Evolutionary conservation across 495 filamentous ascomycete species (phyloP), one percentile per base, ranked within the genome.

Genomic region (Xylaria longipes): DNA sequence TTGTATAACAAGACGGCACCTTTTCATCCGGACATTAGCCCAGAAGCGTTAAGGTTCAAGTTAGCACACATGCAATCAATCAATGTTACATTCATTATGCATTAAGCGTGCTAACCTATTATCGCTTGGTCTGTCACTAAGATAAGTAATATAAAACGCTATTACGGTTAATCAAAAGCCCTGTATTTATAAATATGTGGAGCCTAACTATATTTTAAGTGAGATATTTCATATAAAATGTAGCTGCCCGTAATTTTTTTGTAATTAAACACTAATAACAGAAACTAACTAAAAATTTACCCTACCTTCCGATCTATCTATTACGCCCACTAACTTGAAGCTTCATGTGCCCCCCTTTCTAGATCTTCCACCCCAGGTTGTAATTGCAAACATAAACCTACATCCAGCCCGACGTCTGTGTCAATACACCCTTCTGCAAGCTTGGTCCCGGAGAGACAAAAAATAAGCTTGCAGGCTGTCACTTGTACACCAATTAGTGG

Each of bases 221-320:
- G 0, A 9, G 56, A 11, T 27, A 17, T 56, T 43, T 14, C 22
- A 67, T 66, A 66, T 66, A 67, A 67, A 56, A 22, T 43, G 22
- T 17, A 27, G 46, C n/a, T 41, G 20, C 46, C 35, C 50, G 8
- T 31, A 15, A 39, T 29, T 67, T 67, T 67, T 66, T n/a, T 65
- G 12, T 46, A 65, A 65, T 65, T 41, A 63, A 63, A 46, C 39
- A 22, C 62, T 65, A 65, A 65, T 48, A 65, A 33, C 62, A 46
- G 27, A 48, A 46, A 31, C n/a, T 25, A 65, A 37, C 62, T 46
- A 46, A 65, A 45, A 48, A 65, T 48, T 33, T 35, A 33, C 37
- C 60, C n/a, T 62, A 41, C 58, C 58, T 43, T 22, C 58, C n/a
- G 29, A 15, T 9, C 37, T 63, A 14, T 20, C 17, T 43, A n/a